These are phyloP conservation scores for Lolium perenne DNA, from an alignment of 176 grass and related monocot genomes.

Conservation along the genomic window DNA sequence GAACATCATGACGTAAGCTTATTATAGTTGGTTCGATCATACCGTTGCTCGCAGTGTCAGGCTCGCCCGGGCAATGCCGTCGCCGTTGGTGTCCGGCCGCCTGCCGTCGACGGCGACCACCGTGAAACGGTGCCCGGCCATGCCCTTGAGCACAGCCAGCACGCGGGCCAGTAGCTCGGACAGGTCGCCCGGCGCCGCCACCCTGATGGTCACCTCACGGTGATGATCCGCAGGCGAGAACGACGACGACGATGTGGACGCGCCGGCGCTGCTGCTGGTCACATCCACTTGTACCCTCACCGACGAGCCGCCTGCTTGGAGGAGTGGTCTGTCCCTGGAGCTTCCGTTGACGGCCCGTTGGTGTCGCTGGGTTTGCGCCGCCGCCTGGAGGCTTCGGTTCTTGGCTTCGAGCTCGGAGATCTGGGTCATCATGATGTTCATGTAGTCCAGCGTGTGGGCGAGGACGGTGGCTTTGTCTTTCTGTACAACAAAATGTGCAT, in stretches of 20 bases:
- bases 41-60: constrained; percentile 51
- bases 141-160: constrained; percentile 46
- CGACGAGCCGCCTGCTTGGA: constrained; percentile 16
- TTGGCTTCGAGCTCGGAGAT: constrained; percentile 59
- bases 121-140: constrained; percentile 19
- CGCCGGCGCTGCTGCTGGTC: background rate
- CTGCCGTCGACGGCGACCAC: constrained; percentile 40
- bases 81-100: background rate
- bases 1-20: background rate
- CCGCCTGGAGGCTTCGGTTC: constrained; percentile 59
- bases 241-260: constrained; percentile 8
- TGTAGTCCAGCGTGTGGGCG: constrained; percentile 63
- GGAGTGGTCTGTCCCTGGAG: background rate
- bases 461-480: constrained; percentile 84
- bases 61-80: constrained; percentile 27
- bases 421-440: constrained; percentile 58
- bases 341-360: background rate
- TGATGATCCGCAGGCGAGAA: background rate
- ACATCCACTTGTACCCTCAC: constrained; percentile 50
- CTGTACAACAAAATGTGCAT: constrained; percentile 33
- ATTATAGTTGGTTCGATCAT: background rate
- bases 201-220: constrained; percentile 37
- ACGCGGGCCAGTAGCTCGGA: constrained; percentile 48
- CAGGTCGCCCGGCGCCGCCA: constrained; percentile 50
- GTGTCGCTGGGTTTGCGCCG: constrained; percentile 34